Base-by-base conservation (phyloP, 805 yeast genomes). In the Candida piceae region DNA sequence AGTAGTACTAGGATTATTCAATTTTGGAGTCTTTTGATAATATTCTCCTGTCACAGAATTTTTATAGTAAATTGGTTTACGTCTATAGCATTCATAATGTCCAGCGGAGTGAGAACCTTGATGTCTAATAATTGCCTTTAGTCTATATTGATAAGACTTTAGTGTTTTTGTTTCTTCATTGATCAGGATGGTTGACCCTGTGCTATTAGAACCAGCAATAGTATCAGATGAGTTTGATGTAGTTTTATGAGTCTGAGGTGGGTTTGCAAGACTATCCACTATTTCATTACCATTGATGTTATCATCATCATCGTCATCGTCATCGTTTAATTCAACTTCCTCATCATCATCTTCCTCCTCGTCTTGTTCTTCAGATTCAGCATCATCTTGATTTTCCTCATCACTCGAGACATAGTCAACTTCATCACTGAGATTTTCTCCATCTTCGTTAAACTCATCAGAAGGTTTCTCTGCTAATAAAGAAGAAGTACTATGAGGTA, bases 101-200 rank as follows among this genome's bases (percentile, higher is more conserved):
- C 97, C 97, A 30, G 78, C 74, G 16, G 79, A 72, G 58, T 89
- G 97, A 1, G 90, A 78, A 0, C 98, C 98, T 31, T 80, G 76
- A 56, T 93, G 97, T 46, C 88, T 73, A 15, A 93, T 78, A 43
- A 86, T 64, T 0, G 96, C 83, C 43, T 71, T 74, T 25, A 93
- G 66, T 41, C 66, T 65, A 56, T 85, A 88, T 28, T 63, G 69
- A 41, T 51, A 49, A 2, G 38, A 27, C 18, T 39, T 28, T 16
- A 21, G 25, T 6, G 36, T 5, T 8, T 27, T 25, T 26, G 17
- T 5, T 5, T 24, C 26, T 6, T 24, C 26, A 24, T 24, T 24
- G 13, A 24, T 13, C 7, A 24, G 26, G 13, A 13, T 24, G 12
- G 9, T 24, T n/a, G 29, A 13, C 17, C 9, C 16, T n/a, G 16